phyloP scores from a whole-genome alignment of 306 rosid species.

The Cicer yamashitae region DNA sequence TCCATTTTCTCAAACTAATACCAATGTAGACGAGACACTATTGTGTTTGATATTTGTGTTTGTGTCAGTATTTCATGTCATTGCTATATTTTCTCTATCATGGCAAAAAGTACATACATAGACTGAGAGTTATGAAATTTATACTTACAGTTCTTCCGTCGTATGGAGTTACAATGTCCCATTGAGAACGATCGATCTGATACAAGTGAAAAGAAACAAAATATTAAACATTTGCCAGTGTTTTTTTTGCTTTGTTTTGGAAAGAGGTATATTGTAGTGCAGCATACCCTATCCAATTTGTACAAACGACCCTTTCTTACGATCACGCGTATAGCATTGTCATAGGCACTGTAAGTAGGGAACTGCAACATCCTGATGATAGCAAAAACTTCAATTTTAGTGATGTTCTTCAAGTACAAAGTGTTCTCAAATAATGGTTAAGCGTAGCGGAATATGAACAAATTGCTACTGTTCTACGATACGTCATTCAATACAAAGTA shows the following conservation, averaged over 20 bases:
- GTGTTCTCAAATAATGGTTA: not conserved
- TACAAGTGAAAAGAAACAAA: constrained; percentile 36
- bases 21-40: too few species aligned
- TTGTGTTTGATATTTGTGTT: too few species aligned
- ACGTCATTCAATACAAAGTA: not conserved
- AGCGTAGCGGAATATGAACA: not conserved
- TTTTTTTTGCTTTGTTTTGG: not conserved
- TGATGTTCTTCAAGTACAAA: constrained; percentile 9
- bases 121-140: constrained; percentile 24
- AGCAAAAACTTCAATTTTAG: constrained; percentile 38
- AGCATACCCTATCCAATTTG: constrained; percentile 77
- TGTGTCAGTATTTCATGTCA: too few species aligned
- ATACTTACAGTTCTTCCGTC: constrained; percentile 82
- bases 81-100: too few species aligned
- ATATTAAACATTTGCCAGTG: constrained; percentile 23
- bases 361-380: constrained; percentile 80
- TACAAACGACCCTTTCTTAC: constrained; percentile 53
- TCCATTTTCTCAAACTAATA: too few species aligned
- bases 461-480: not conserved
- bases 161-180: constrained; percentile 67
- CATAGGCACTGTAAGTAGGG: constrained; percentile 46
- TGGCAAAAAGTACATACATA: too few species aligned
- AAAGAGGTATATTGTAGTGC: constrained; percentile 19
- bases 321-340: constrained; percentile 49
- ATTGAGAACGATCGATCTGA: constrained; percentile 62